A percentile compares a stretch with the other conserved stretches of the same genome.
Evolutionary conservation across 345 rosid species (phyloP).

Genomic region (Theobroma cacao): DNA sequence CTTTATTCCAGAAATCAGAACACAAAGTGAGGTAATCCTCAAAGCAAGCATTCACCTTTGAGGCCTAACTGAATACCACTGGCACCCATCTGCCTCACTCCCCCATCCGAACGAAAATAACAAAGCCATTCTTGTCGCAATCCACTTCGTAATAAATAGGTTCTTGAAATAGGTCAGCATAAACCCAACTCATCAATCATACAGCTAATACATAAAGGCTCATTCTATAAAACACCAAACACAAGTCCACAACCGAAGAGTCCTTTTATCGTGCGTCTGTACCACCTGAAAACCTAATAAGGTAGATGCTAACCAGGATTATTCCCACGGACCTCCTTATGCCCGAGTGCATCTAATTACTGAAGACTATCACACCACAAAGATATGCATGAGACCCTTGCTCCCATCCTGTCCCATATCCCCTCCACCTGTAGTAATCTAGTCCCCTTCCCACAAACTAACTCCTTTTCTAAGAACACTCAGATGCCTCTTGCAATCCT

Average conservation of each 20-base stretch:
- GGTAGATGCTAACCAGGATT: neutral
- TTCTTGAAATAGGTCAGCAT: neutral
- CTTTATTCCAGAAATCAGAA: neutral
- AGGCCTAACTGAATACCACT: neutral
- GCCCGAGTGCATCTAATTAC: neutral
- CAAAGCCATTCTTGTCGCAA: neutral
- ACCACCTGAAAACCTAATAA: neutral
- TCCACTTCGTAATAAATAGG: neutral
- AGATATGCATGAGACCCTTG: neutral
- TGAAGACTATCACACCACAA: neutral
- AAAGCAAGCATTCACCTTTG: neutral
- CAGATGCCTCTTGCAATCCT: neutral
- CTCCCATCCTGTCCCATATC: neutral
- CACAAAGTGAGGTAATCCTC: neutral
- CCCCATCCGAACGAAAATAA: neutral
- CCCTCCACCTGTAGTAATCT: neutral
- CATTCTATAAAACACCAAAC: neutral
- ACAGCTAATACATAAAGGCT: neutral
- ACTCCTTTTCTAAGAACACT: neutral
- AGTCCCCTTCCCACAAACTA: neutral
- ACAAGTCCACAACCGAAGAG: neutral
- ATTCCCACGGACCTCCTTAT: neutral
- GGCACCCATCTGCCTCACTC: neutral
- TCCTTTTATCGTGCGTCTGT: neutral
- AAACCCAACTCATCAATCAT: neutral